These are phyloP conservation scores for Alternaria gansuensis DNA, from an alignment of 2,329 filamentous ascomycete species.

Conservation along the genomic window DNA sequence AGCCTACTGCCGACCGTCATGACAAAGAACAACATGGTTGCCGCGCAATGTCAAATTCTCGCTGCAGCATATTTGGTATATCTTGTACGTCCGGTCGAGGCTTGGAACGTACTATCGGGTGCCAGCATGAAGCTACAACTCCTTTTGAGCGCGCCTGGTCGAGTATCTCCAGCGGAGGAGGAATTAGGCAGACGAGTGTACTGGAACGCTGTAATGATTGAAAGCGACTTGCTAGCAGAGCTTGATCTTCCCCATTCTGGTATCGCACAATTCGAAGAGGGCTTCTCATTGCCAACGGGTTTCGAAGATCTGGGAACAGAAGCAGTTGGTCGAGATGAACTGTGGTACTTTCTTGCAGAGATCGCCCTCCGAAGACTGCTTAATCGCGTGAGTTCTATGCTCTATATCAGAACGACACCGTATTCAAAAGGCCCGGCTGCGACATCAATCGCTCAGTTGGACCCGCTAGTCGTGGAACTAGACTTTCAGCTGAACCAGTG, in stretches of 20 bases:
- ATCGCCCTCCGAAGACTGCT: conserved; percentile 80
- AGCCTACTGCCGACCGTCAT: conserved; percentile 78
- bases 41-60: conserved; percentile 81
- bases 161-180: conserved; percentile 73
- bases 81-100: conserved; percentile 80
- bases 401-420: conserved; percentile 72
- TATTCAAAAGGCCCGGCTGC: conserved; percentile 55
- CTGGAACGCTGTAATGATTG: conserved; percentile 83
- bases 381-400: conserved; percentile 80
- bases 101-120: conserved; percentile 81
- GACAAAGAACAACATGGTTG: conserved; percentile 79
- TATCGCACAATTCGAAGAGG: conserved; percentile 82
- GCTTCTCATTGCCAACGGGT: conserved; percentile 77
- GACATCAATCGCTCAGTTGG: conserved; percentile 75
- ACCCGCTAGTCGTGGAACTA: conserved; percentile 79
- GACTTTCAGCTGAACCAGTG: conserved; percentile 85
- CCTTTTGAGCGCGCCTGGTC: conserved; percentile 75
- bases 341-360: conserved; percentile 88
- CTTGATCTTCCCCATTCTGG: conserved; percentile 83
- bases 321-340: conserved; percentile 74
- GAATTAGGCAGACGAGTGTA: conserved; percentile 81
- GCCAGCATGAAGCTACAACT: conserved; percentile 84
- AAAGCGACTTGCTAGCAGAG: conserved; percentile 80
- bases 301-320: conserved; percentile 76
- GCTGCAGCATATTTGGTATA: conserved; percentile 86